A percentile compares a stretch with the other conserved stretches of the same genome.
phyloP scores from a whole-genome alignment of 75 land plant genomes.

The Picea glauca region DNA sequence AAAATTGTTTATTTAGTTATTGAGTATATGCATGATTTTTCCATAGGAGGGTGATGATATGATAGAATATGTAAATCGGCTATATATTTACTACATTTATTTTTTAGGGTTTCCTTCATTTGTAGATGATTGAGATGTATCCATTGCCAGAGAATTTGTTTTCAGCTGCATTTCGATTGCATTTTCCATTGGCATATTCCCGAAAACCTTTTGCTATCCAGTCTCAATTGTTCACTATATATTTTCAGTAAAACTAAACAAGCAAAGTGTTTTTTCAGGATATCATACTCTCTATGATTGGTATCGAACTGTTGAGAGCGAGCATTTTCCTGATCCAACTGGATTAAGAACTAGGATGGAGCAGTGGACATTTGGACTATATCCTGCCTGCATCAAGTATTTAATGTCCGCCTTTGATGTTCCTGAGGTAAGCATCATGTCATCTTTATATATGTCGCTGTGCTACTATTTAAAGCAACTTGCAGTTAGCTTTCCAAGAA shows the following conservation, averaged over 20 bases:
- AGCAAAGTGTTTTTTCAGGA: constrained; percentile 41
- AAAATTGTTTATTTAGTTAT: no score
- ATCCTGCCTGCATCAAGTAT: constrained; percentile 98
- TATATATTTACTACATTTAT: background rate
- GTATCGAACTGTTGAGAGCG: constrained; percentile 79
- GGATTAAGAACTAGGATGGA: constrained; percentile 90
- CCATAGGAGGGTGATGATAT: no score
- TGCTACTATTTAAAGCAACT: background rate
- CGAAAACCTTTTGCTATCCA: background rate
- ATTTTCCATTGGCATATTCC: background rate
- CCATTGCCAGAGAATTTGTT: background rate
- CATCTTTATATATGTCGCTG: background rate
- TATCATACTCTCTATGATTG: constrained; percentile 95
- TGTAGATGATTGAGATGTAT: background rate
- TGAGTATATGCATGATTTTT: no score
- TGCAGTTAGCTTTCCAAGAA: background rate
- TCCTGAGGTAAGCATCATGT: constrained; percentile 66
- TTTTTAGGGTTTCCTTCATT: background rate
- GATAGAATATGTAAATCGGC: no score
- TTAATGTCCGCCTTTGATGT: constrained; percentile 98
- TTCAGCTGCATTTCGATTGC: background rate
- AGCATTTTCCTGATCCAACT: constrained; percentile 97
- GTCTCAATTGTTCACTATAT: background rate
- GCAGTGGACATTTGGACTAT: constrained; percentile 94
- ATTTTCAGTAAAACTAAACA: background rate